Percentiles rank a stretch among this genome's conserved stretches.
These are phyloP conservation scores for Venturia carpophila DNA, from an alignment of 2,329 filamentous ascomycete genomes.

Conservation along the genomic window DNA sequence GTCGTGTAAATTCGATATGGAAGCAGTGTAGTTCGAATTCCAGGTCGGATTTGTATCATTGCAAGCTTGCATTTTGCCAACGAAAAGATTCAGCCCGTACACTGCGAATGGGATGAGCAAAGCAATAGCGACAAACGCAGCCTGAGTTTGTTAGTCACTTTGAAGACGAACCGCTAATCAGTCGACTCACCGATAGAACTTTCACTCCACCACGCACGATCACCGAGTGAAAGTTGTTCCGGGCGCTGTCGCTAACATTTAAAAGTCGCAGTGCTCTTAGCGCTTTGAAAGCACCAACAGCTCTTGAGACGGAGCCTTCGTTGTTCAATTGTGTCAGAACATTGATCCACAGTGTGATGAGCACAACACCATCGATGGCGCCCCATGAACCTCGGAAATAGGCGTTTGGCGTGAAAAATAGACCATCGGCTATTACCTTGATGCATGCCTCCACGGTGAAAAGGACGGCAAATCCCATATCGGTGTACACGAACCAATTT, in stretches of 20 bases:
- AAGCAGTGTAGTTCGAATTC: conserved; percentile 27
- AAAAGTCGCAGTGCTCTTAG: conserved; percentile 82
- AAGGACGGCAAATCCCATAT: conserved; percentile 78
- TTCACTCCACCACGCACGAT: conserved; percentile 94
- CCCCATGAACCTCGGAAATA: conserved; percentile 97
- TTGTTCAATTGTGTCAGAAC: conserved; percentile 74
- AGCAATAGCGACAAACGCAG: conserved; percentile 88
- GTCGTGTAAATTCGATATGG: conserved; percentile 54
- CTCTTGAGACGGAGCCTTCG: conserved; percentile 77
- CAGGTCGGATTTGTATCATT: conserved; percentile 53
- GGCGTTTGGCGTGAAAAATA: conserved; percentile 94
- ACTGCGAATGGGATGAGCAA: conserved; percentile 94
- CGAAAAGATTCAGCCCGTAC: conserved; percentile 89
- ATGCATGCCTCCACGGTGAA: conserved; percentile 82
- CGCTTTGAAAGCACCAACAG: conserved; percentile 94
- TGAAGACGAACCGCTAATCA: neutral
- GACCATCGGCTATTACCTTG: conserved; percentile 90
- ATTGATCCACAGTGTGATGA: conserved; percentile 93
- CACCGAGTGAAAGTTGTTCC: conserved; percentile 93
- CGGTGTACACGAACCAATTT: conserved; percentile 95
- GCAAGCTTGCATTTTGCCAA: conserved; percentile 68
- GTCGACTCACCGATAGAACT: conserved; percentile 62
- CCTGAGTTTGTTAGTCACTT: conserved; percentile 33
- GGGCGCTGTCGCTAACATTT: conserved; percentile 91
- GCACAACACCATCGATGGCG: conserved; percentile 83